A percentile compares a stretch with the other conserved stretches of the same genome.
These are phyloP conservation scores for Kazachstania viticola DNA, from an alignment of 805 yeast genomes.

Conservation along the genomic window DNA sequence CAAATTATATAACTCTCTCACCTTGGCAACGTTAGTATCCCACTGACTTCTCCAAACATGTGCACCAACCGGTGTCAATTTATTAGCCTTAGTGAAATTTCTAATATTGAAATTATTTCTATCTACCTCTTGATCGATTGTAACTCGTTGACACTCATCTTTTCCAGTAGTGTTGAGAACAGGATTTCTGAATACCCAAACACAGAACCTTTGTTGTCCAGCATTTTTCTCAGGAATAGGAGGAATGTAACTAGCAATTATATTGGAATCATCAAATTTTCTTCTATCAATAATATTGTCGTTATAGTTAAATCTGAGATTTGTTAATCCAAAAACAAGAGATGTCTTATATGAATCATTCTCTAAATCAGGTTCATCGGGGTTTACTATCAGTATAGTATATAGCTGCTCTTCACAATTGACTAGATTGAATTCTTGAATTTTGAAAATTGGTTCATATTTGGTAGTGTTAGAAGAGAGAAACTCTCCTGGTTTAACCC, in stretches of 20 bases:
- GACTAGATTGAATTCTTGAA: constrained; percentile 55
- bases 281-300: constrained; percentile 40
- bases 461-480: constrained; percentile 65
- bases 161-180: constrained; percentile 2
- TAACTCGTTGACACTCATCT: background rate
- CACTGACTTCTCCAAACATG: constrained; percentile 81
- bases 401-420: constrained; percentile 40
- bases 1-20: constrained; percentile 65
- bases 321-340: constrained; percentile 65
- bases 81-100: constrained; percentile 41
- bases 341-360: constrained; percentile 59
- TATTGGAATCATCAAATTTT: constrained; percentile 30
- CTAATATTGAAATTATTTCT: constrained; percentile 63
- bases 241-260: constrained; percentile 54
- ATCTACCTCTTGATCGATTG: constrained; percentile 6
- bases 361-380: constrained; percentile 75
- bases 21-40: constrained; percentile 60
- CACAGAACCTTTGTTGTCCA: constrained; percentile 68
- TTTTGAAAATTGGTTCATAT: constrained; percentile 64
- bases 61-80: constrained; percentile 75
- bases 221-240: constrained; percentile 85
- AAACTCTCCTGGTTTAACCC: constrained; percentile 70
- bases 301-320: constrained; percentile 46
- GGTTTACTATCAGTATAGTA: constrained; percentile 75
- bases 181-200: constrained; percentile 92